Base-by-base conservation (phyloP, 2,329 filamentous ascomycete species). In the Alternaria panax region DNA sequence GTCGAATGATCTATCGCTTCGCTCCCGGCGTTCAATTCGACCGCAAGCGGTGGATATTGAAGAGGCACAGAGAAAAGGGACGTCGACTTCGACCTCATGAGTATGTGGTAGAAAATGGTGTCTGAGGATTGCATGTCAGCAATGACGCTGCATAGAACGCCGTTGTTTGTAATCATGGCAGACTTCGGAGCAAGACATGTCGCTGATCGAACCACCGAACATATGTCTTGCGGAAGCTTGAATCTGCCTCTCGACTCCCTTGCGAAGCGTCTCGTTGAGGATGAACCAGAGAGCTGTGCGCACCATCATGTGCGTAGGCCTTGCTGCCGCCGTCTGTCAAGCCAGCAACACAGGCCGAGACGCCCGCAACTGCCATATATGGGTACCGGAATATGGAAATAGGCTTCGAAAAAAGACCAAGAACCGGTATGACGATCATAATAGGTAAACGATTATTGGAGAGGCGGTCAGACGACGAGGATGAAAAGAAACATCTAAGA, bases 11-110 rank as follows among this genome's bases (percentile, higher is more conserved):
- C 50, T 43, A 30, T 56, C 42, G 38, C 57, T n/a, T 27, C 50
- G 18, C 45, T 51, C 47, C 20, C 54, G 43, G 54, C 60, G 30
- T 59, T 42, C 41, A 20, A 43, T 54, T 59, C 60, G 42, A 48
- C 52, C 20, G 42, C 56, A 50, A 59, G 56, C 55, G 28, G 27
- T 51, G 28, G 59, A 62, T 62, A 55, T 47, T 42, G 32, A 54
- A 62, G 55, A 51, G 59, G 42, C 41, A 53, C 41, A 38, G 43
- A 59, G 52, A 40, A 47, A 47, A 9, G 30, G 27, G 47, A 52
- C 30, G 30, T 43, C 60, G 8, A 36, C 41, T 43, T 47, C 47
- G 41, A 52, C 28, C 5, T 28, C 41, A 52, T 28, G 52, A 53
- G 52, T 56, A 36, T 50, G 52, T 27, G 24, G 24, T 45, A 41